Conservation (phyloP, 2,329 filamentous ascomycete species). For the Sporothrix curviconia region DNA sequence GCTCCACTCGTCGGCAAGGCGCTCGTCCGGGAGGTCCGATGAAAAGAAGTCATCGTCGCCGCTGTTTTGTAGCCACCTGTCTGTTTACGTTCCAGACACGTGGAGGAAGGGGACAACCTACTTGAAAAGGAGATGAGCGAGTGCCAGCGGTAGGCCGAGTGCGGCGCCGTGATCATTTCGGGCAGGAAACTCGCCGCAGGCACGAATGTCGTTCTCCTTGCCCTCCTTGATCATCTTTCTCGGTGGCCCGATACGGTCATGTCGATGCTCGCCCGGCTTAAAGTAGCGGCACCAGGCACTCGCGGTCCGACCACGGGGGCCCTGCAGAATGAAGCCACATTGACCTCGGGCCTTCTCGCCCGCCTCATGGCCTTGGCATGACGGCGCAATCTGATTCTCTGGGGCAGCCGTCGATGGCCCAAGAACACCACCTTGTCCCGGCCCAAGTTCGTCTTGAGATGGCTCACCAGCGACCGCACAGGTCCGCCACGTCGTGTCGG, state of each 20-base stretch:
- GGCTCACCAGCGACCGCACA: slow-evolving; percentile 46
- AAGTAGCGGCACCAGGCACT: slow-evolving; percentile 49
- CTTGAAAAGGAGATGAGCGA: slow-evolving; percentile 45
- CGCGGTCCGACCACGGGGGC: slow-evolving; percentile 71
- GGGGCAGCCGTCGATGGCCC: slow-evolving; percentile 55
- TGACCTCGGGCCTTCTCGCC: slow-evolving; percentile 44
- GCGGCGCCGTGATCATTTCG: slow-evolving; percentile 34
- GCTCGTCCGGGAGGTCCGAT: slow-evolving; percentile 58
- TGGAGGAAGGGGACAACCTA: slow-evolving; percentile 28
- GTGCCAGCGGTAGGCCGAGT: slow-evolving; percentile 48
- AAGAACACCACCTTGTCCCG: slow-evolving; percentile 48
- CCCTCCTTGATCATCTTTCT: slow-evolving; percentile 50
- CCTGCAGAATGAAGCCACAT: slow-evolving; percentile 77
- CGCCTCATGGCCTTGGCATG: slow-evolving; percentile 41
- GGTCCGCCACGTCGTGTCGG: slow-evolving; percentile 50
- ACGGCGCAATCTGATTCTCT: slow-evolving; percentile 55
- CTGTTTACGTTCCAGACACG: not conserved
- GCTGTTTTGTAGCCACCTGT: too few species aligned
- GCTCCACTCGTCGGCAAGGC: slow-evolving; percentile 59
- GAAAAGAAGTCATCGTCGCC: slow-evolving; percentile 86
- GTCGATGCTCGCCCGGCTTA: slow-evolving; percentile 36
- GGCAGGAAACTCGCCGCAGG: slow-evolving; percentile 40
- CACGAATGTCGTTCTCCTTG: slow-evolving; percentile 48
- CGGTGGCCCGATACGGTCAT: slow-evolving; percentile 42
- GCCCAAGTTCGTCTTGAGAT: slow-evolving; percentile 42